Evolutionary conservation across 345 rosid genomes (phyloP).

Genomic region (Brassica incana): DNA sequence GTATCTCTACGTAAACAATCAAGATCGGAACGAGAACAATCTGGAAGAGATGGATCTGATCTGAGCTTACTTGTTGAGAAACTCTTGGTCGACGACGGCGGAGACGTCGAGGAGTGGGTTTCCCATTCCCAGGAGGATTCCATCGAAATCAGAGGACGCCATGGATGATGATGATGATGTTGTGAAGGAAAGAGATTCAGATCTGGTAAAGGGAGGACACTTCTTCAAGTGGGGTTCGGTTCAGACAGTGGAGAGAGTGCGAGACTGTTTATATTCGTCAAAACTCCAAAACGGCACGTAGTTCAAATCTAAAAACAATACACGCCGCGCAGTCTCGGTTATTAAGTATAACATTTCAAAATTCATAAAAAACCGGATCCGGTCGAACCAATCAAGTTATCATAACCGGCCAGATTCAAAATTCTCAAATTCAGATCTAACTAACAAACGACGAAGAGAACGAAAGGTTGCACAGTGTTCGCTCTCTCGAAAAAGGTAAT

Average conservation of each 20-base stretch:
- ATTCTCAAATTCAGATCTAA: background rate
- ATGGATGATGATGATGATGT: constrained; percentile 28
- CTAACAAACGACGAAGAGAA: too few relatives aligned
- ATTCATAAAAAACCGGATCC: background rate
- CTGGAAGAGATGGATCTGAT: background rate
- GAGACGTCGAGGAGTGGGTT: constrained; percentile 99
- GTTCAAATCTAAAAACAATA: background rate
- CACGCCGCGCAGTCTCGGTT: background rate
- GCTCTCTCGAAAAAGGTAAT: too few relatives aligned
- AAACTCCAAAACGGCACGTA: background rate
- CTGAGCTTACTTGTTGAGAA: constrained; percentile 67
- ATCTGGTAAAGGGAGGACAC: background rate
- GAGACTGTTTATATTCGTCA: background rate
- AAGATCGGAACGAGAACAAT: background rate
- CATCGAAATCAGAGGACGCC: constrained; percentile 48
- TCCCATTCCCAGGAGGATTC: constrained; percentile 82
- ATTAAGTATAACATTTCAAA: background rate
- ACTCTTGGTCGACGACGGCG: constrained; percentile 84
- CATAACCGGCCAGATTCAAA: background rate
- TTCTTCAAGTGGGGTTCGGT: background rate
- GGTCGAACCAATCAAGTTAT: background rate
- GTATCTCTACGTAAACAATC: background rate
- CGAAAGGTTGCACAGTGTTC: too few relatives aligned
- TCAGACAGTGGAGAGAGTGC: background rate
- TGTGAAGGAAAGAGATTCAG: background rate